Conservation (phyloP, 2,329 filamentous ascomycete genomes). For the Lachnellula subtilissima region DNA sequence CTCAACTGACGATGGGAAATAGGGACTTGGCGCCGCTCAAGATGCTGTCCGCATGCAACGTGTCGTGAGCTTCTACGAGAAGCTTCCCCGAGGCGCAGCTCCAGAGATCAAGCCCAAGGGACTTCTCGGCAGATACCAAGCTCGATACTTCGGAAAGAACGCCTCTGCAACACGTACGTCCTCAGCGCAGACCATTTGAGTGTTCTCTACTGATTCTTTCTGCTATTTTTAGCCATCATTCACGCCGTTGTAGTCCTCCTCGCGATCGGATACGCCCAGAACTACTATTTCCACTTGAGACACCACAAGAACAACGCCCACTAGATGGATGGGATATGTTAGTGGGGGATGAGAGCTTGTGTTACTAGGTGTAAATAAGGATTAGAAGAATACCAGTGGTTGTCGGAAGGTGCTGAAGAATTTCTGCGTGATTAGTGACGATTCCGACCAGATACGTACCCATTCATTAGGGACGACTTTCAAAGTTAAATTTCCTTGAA, state of each 20-base stretch:
- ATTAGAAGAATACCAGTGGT: conserved; percentile 19
- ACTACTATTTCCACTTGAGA: conserved; percentile 99
- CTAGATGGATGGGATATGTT: conserved; percentile 47
- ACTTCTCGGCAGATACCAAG: conserved; percentile 82
- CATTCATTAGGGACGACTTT: too few species aligned
- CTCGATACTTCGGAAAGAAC: conserved; percentile 94
- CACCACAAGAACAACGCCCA: conserved; percentile 99
- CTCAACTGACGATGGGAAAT: conserved; percentile 35
- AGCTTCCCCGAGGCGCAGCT: conserved; percentile 87
- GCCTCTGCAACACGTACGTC: conserved; percentile 79
- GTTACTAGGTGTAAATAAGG: conserved; percentile 31
- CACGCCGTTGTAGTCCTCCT: conserved; percentile 78
- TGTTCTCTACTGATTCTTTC: conserved; percentile 23
- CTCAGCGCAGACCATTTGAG: conserved; percentile 4
- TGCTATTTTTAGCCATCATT: conserved; percentile 63
- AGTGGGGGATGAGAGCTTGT: conserved; percentile 10
- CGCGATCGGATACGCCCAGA: conserved; percentile 85
- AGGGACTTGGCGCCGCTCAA: conserved; percentile 92
- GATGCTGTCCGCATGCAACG: conserved; percentile 98
- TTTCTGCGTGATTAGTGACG: background rate
- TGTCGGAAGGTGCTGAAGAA: background rate
- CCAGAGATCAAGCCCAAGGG: conserved; percentile 79
- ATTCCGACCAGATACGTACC: background rate
- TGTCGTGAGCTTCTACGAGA: conserved; percentile 98
- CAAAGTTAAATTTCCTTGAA: too few species aligned